Percentiles rank a stretch among this genome's conserved stretches.
Conservation (phyloP, 257 asterid genomes). For the Penstemon newberryi region DNA sequence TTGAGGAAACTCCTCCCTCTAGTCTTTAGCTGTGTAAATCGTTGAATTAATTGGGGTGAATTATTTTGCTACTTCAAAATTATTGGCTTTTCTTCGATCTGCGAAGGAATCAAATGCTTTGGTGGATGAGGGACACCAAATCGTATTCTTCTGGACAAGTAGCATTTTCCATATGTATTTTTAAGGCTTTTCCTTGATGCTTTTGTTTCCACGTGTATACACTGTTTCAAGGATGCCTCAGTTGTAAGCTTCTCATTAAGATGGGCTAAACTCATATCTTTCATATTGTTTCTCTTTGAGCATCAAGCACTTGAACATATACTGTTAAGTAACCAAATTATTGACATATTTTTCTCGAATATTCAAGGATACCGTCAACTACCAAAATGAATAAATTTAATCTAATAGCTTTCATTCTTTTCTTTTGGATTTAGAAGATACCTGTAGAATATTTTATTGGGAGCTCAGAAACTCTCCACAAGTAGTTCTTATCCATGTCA, state of each 20-base stretch:
- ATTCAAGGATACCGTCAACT: slow-evolving; percentile 9
- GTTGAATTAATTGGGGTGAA: background rate
- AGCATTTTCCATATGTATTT: background rate
- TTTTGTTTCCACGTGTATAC: background rate
- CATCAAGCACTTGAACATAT: background rate
- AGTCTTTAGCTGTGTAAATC: background rate
- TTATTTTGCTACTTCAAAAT: background rate
- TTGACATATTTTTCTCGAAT: background rate
- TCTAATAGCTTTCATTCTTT: too few relatives aligned
- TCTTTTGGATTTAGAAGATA: too few relatives aligned
- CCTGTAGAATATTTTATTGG: too few relatives aligned
- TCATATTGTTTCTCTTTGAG: background rate
- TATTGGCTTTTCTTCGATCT: background rate
- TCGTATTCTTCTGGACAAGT: background rate
- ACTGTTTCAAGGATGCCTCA: background rate
- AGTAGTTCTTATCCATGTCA: too few relatives aligned
- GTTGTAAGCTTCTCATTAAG: slow-evolving; percentile 11
- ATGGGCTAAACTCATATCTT: background rate
- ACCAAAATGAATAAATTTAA: background rate
- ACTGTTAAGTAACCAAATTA: background rate
- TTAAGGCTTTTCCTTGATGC: background rate
- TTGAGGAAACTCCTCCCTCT: background rate
- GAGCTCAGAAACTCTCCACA: too few relatives aligned
- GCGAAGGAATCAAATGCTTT: slow-evolving; percentile 3
- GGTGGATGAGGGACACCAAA: slow-evolving; percentile 5